These are phyloP conservation scores for Castanopsis chinensis DNA, from an alignment of 306 rosid genomes.

Conservation along the genomic window DNA sequence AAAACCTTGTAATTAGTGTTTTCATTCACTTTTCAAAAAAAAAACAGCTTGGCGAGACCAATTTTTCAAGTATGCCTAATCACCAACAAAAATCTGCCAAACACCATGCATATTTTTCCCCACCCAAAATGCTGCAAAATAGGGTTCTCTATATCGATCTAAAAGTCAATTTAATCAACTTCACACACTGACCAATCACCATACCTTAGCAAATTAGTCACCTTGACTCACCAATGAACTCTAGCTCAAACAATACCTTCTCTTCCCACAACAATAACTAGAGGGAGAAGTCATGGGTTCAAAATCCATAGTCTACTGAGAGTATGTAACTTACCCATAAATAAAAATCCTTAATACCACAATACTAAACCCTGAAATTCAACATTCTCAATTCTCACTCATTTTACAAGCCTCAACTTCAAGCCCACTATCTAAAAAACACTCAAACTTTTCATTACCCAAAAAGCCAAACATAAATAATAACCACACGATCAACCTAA, in stretches of 20 bases:
- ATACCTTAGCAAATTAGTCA: neutral
- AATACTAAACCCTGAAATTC: neutral
- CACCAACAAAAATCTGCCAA: too few species aligned
- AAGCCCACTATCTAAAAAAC: neutral
- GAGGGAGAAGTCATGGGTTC: too few species aligned
- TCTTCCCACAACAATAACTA: too few species aligned
- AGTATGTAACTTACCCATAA: too few species aligned
- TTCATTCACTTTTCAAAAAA: neutral
- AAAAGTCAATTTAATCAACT: too few species aligned
- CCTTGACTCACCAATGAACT: neutral
- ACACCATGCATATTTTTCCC: too few species aligned
- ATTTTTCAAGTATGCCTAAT: neutral
- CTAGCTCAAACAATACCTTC: neutral
- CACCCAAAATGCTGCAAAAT: accelerated
- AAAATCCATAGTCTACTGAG: too few species aligned
- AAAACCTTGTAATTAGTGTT: neutral
- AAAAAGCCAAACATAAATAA: neutral
- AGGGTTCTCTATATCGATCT: too few species aligned
- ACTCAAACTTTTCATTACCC: neutral
- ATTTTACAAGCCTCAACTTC: neutral
- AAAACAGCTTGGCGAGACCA: neutral
- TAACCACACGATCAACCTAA: neutral
- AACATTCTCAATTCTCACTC: neutral
- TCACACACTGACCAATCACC: neutral
- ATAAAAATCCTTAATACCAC: too few species aligned